Percentiles rank a stretch among this genome's conserved stretches.
phyloP scores from a whole-genome alignment of 331 rosid genomes.

The Quercus phellos region DNA sequence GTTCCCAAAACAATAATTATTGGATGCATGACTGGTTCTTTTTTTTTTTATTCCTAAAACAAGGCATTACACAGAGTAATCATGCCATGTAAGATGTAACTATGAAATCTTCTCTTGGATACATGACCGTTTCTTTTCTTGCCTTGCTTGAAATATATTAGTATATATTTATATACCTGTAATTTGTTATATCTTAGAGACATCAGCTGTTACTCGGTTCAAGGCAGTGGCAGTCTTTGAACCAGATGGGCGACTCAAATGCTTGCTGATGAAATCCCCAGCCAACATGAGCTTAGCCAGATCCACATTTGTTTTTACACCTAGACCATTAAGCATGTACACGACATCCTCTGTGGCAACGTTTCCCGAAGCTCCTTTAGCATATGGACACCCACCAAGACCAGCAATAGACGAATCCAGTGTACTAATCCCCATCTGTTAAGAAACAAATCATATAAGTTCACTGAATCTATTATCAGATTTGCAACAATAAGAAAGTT shows the following conservation, averaged over 20 bases:
- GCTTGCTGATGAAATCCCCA: conserved; percentile 78
- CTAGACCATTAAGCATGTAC: conserved; percentile 82
- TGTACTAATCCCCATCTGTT: conserved; percentile 78
- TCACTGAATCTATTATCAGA: conserved; percentile 2
- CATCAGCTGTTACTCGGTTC: conserved; percentile 47
- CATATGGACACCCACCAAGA: conserved; percentile 94
- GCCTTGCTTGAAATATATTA: conserved; percentile 3
- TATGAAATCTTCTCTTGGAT: background rate
- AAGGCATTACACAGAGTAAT: conserved; percentile 3
- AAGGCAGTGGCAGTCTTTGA: conserved; percentile 71
- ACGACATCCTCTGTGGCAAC: conserved; percentile 92
- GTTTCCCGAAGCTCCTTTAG: conserved; percentile 89
- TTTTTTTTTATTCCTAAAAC: conserved; percentile 13
- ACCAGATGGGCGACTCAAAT: conserved; percentile 62
- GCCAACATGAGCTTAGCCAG: conserved; percentile 61
- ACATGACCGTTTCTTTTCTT: too few relatives aligned
- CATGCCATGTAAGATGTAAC: background rate
- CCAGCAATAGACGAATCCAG: conserved; percentile 79
- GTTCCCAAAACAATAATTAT: conserved; percentile 13
- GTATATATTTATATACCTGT: background rate
- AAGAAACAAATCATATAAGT: background rate
- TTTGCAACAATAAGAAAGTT: background rate
- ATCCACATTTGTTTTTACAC: conserved; percentile 68
- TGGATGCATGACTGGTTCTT: conserved; percentile 7
- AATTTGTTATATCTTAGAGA: conserved; percentile 45